Conservation (phyloP, 1,139 yeast genomes). For the Suhomyces panamericanus region DNA sequence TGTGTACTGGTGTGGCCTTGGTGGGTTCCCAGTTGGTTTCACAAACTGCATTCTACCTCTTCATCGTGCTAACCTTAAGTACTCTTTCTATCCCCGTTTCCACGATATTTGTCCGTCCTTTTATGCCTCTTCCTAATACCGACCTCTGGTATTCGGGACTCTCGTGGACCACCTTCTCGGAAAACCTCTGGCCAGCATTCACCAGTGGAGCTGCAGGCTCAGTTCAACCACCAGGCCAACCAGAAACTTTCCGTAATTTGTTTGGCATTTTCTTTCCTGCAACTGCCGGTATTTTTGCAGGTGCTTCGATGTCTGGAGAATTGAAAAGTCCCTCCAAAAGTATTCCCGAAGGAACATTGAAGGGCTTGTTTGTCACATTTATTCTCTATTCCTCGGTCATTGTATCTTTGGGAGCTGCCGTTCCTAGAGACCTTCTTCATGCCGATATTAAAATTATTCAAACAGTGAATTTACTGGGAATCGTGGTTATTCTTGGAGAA, state of each 20-base stretch:
- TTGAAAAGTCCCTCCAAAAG: slow-evolving; percentile 79
- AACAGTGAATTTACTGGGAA: slow-evolving; percentile 69
- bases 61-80: slow-evolving; percentile 65
- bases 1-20: slow-evolving; percentile 76
- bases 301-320: slow-evolving; percentile 99
- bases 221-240: slow-evolving; percentile 49
- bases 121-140: slow-evolving; percentile 44
- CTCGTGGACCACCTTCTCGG: slow-evolving; percentile 60
- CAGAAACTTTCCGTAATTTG: slow-evolving; percentile 76
- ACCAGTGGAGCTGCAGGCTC: slow-evolving; percentile 94
- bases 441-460: slow-evolving; percentile 82
- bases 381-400: slow-evolving; percentile 73
- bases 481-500: slow-evolving; percentile 81
- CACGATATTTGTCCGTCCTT: slow-evolving; percentile 60
- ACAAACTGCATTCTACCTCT: slow-evolving; percentile 75
- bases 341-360: slow-evolving; percentile 86
- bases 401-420: slow-evolving; percentile 71
- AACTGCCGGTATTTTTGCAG: slow-evolving; percentile 96
- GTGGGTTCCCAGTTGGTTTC: slow-evolving; percentile 85
- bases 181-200: slow-evolving; percentile 73
- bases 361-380: slow-evolving; percentile 78
- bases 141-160: slow-evolving; percentile 68
- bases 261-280: slow-evolving; percentile 98
- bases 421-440: slow-evolving; percentile 74
- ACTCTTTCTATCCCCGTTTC: slow-evolving; percentile 85